Evolutionary conservation across 148 eudicot genomes (phyloP).

Genomic region (Bassia scoparia): DNA sequence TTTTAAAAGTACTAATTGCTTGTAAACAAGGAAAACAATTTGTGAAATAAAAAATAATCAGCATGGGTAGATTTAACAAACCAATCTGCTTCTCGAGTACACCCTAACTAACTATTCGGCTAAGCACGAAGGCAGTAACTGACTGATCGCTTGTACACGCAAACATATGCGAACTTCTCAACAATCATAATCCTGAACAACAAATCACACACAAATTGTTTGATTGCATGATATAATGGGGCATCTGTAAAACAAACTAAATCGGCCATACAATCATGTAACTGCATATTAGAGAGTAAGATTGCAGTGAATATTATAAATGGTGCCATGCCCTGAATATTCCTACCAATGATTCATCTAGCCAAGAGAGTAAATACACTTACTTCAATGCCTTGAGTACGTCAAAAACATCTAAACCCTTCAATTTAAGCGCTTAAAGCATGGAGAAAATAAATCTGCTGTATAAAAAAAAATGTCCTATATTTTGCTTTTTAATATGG

Average conservation of each 20-base stretch:
- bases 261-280: background rate
- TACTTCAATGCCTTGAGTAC: background rate
- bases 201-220: background rate
- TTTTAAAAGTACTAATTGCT: background rate
- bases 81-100: slow-evolving; percentile 78
- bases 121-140: slow-evolving; percentile 66
- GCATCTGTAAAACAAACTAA: background rate
- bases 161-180: slow-evolving; percentile 47
- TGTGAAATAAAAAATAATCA: background rate
- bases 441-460: background rate
- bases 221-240: background rate
- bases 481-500: too few relatives aligned
- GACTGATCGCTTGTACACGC: slow-evolving; percentile 58
- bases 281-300: too few relatives aligned
- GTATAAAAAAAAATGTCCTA: too few relatives aligned
- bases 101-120: slow-evolving; percentile 81
- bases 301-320: too few relatives aligned
- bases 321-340: background rate
- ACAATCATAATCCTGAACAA: slow-evolving; percentile 72
- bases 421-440: background rate
- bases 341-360: too few relatives aligned
- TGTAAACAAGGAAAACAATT: background rate
- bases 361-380: too few relatives aligned
- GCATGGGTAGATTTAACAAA: slow-evolving; percentile 15
- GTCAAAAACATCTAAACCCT: background rate